Evolutionary conservation across 2,329 filamentous ascomycete species (phyloP).

Genomic region (Colletotrichum sp.): DNA sequence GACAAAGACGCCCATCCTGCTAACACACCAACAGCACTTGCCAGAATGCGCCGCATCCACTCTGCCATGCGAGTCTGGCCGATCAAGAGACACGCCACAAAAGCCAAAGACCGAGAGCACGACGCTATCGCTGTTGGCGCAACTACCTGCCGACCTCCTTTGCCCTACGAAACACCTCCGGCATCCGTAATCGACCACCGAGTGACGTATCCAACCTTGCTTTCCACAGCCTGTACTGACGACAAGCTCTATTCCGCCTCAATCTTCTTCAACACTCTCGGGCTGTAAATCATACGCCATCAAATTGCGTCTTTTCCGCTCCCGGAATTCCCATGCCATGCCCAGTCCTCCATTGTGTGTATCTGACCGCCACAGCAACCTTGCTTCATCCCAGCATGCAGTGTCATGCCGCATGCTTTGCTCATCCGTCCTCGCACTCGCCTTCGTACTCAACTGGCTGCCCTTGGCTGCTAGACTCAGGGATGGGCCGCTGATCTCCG

Average conservation of each 20-base stretch:
- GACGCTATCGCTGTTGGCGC: not conserved
- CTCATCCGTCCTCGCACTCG: not conserved
- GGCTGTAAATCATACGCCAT: not conserved
- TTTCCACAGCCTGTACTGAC: not conserved
- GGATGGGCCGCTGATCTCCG: constrained; percentile 17
- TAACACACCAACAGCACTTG: not conserved
- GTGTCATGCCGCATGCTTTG: not conserved
- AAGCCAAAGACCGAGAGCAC: constrained; percentile 9
- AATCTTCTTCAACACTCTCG: not conserved
- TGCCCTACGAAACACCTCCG: not conserved
- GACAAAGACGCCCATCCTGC: not conserved
- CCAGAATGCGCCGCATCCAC: not conserved
- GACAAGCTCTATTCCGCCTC: not conserved
- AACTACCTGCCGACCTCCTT: not conserved
- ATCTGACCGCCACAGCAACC: not conserved
- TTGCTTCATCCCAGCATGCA: not conserved
- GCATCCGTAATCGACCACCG: not conserved
- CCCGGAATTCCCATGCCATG: not conserved
- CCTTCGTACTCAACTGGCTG: not conserved
- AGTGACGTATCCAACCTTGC: not conserved
- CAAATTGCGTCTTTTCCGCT: not conserved
- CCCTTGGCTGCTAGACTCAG: not conserved
- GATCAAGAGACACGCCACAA: not conserved
- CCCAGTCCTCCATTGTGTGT: not conserved
- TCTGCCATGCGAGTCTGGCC: constrained; percentile 8